Base-by-base conservation (phyloP, 169 alveolate genomes). In the Plasmodium malariae region DNA sequence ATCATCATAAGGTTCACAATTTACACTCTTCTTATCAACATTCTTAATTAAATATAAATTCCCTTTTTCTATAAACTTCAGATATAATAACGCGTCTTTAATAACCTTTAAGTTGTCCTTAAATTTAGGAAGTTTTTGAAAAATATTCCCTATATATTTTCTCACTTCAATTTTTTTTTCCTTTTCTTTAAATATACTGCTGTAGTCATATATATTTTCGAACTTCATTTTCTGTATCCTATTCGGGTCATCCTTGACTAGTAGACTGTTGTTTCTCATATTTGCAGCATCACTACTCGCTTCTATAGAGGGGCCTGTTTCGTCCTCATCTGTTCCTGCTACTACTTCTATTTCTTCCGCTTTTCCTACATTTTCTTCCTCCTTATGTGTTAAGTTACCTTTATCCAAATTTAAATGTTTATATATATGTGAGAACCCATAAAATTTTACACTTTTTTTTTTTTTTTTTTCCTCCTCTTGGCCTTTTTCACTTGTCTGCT, bases 31-130 rank as follows among this genome's bases (percentile, higher is more conserved):
- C 14, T 34, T 78, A 40, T 78, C 89, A 6, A 78, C 74, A 36
- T 78, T 65, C 63, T 78, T 78, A 63, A 78, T 60, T 78, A 78
- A 78, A 78, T 78, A 78, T 55, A 78, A 55, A 21, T 78, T 78
- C 19, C 89, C 89, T 68, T 78, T 78, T 62, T 78, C 89, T 45
- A 78, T 78, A 62, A 78, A 78, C 26, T 78, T 78, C n/a, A 78
- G 76, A 68, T 78, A 78, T 36, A 78, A 54, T 26, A 78, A 68
- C 14, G 89, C 89, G 37, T 78, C 89, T 78, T 78, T 78, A 62
- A 78, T 78, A 28, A 78, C 89, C 37, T 78, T 78, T 21, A 34
- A 28, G 40, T 78, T 78, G 32, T 78, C 89, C 40, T 63, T 78
- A 78, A 78, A 78, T 78, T 78, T 78, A 4, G 89, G 89, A 3